Base-by-base conservation (phyloP, 352 stramenopile species). In the Pythium periplocum region DNA sequence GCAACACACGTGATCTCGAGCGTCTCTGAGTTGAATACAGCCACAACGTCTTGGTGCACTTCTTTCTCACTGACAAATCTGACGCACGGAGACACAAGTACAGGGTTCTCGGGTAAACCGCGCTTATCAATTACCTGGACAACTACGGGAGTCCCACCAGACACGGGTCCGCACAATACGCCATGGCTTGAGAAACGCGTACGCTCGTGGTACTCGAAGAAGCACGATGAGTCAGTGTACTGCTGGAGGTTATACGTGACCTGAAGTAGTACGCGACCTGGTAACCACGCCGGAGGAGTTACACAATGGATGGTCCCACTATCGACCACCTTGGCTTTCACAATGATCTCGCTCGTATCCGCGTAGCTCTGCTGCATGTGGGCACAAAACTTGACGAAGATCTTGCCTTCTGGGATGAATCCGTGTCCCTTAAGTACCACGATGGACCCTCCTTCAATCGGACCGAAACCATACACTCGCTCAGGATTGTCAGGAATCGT, bases 231-330 rank as follows among this genome's bases (percentile, higher is more conserved):
- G 45, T 83, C 67, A 2, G 72, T 83, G 62, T 74, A 90, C 61
- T 90, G 71, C 53, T 87, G 77, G 0, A 86, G 55, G 45, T 90
- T 90, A 59, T 90, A 90, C 6, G 77, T 84, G 3, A 87, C 63
- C 37, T 87, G 66, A 7, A 90, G 62, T 1, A 50, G 58, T 2
- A 76, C 73, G 1, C 73, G 66, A 2, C 76, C 75, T 0, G 73
- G 37, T 17, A 66, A 56, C 0, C 52, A 59, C 2, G 64, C 68
- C 1, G 62, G 57, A 6, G 79, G 79, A 6, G 75, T 66, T 8
- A 69, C 53, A 44, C 74, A 87, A 4, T 71, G 57, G 34, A 90
- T 87, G 0, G 73, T 84, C 12, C 73, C 55, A 37, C 53, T 52
- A 35, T 90, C 71, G 2, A 90, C 41, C 2, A 90, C 68, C 7